Evolutionary conservation across 306 rosid genomes (phyloP).

Genomic region (Trifolium pratense): DNA sequence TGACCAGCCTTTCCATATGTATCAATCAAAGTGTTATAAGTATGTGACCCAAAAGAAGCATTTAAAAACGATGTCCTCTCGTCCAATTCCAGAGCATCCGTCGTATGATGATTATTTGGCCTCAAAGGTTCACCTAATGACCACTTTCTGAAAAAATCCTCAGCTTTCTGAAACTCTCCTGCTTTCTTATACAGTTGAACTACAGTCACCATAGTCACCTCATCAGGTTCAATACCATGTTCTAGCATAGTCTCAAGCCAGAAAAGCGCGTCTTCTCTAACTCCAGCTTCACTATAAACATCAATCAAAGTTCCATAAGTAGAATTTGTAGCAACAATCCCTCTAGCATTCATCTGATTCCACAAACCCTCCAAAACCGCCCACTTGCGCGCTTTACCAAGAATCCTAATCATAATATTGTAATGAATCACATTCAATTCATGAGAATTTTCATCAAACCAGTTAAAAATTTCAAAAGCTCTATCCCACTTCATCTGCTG

Average conservation of each 20-base stretch:
- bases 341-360: slow-evolving; percentile 73
- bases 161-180: slow-evolving; percentile 80
- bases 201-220: slow-evolving; percentile 90
- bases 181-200: slow-evolving; percentile 89
- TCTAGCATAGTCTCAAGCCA: slow-evolving; percentile 84
- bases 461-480: slow-evolving; percentile 79
- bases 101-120: slow-evolving; percentile 17
- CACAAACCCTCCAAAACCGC: slow-evolving; percentile 63
- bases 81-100: slow-evolving; percentile 35
- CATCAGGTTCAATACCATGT: slow-evolving; percentile 86
- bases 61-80: slow-evolving; percentile 33
- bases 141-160: slow-evolving; percentile 78
- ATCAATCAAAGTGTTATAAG: slow-evolving; percentile 87
- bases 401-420: slow-evolving; percentile 70
- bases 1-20: slow-evolving; percentile 87
- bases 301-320: slow-evolving; percentile 95
- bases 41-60: slow-evolving; percentile 65
- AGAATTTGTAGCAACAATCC: slow-evolving; percentile 79
- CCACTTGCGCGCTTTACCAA: slow-evolving; percentile 80
- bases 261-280: slow-evolving; percentile 65
- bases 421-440: slow-evolving; percentile 90
- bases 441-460: slow-evolving; percentile 71
- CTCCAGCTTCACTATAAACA: slow-evolving; percentile 81
- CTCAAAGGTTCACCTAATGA: slow-evolving; percentile 58
- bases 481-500: slow-evolving; percentile 83